These are phyloP conservation scores for Fusarium sp. DNA, from an alignment of 2,329 filamentous ascomycete genomes.

Conservation along the genomic window DNA sequence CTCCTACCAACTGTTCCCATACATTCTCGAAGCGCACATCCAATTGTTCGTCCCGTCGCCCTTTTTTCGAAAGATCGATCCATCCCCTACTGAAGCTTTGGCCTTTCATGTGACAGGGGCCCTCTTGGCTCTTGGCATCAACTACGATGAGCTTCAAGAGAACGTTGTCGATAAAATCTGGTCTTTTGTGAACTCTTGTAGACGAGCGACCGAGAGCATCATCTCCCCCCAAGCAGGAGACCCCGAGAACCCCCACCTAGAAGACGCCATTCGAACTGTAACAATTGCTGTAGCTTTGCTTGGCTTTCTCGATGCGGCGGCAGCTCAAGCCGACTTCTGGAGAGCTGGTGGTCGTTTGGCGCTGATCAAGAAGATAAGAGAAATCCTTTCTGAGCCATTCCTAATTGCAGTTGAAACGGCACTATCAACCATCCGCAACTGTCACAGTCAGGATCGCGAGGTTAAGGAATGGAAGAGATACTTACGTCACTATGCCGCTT, in stretches of 20 bases:
- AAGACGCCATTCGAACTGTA: slow-evolving; percentile 76
- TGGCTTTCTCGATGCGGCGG: slow-evolving; percentile 87
- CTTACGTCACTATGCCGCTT: slow-evolving; percentile 82
- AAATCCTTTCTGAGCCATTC: slow-evolving; percentile 85
- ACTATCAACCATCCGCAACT: slow-evolving; percentile 89
- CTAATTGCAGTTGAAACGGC: slow-evolving; percentile 89
- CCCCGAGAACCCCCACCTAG: slow-evolving; percentile 69
- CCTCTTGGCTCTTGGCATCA: slow-evolving; percentile 82
- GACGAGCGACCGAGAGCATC: slow-evolving; percentile 68
- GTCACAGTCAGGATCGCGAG: slow-evolving; percentile 71
- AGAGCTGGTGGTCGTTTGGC: slow-evolving; percentile 77
- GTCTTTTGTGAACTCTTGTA: slow-evolving; percentile 79
- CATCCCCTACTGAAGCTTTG: slow-evolving; percentile 88
- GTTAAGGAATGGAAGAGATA: slow-evolving; percentile 90
- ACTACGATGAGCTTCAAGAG: slow-evolving; percentile 76
- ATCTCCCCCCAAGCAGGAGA: slow-evolving; percentile 66
- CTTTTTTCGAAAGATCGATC: slow-evolving; percentile 83
- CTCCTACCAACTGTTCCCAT: slow-evolving; percentile 81
- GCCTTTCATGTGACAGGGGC: slow-evolving; percentile 83
- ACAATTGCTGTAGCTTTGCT: slow-evolving; percentile 87
- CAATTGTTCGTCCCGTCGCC: slow-evolving; percentile 85
- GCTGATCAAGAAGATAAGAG: slow-evolving; percentile 77
- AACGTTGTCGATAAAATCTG: slow-evolving; percentile 75
- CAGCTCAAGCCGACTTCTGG: slow-evolving; percentile 86
- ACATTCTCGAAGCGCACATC: slow-evolving; percentile 85